Base-by-base conservation (phyloP, 129 eudicot genomes). In the Chrysanthemum seticuspe region DNA sequence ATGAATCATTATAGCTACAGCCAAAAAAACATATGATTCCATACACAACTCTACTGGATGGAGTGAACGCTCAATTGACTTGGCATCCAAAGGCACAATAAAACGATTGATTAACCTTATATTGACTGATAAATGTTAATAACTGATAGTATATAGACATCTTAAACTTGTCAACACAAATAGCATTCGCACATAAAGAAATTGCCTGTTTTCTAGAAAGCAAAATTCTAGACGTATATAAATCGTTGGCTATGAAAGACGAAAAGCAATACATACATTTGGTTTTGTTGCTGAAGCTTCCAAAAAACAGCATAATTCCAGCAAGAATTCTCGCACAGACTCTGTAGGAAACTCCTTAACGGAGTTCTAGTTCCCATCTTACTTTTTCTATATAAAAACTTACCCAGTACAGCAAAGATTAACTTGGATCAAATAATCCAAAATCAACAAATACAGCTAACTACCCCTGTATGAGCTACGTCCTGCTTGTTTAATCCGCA, bases 281-380 rank as follows among this genome's bases (percentile, higher is more conserved):
- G 83, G 73, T 52, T 63, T 66, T 89, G 85, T 49, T 81, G 92
- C 79, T 83, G 89, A 75, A 84, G 85, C 91, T 88, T 94, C 98
- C 98, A 94, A 76, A 94, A 90, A 25, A 90, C 91, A 21, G 96
- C 96, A 88, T 94, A 94, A 70, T 83, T 84, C 98, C 98, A 94
- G 63, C 86, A 87, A 70, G 98, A 87, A 77, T 76, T 62, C 52
- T 77, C 66, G 85, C 98, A 94, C 73, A 90, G 82, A 73, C 77
- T 79, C 73, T 83, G 85, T 78, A 94, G 90, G 75, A 90, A 84
- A 78, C 78, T 78, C 77, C 84, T 82, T 76, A 90, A 53, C 14
- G 80, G 69, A 62, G 78, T 40, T 40, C 47, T 75, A 81, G 80
- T 72, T 69, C 79, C 96, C 98, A 94, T 79, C 44, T 75, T 66